A percentile compares a stretch with the other conserved stretches of the same genome.
Conservation (phyloP, 768 basidiomycete genomes). For the Rhodotorula toruloides region DNA sequence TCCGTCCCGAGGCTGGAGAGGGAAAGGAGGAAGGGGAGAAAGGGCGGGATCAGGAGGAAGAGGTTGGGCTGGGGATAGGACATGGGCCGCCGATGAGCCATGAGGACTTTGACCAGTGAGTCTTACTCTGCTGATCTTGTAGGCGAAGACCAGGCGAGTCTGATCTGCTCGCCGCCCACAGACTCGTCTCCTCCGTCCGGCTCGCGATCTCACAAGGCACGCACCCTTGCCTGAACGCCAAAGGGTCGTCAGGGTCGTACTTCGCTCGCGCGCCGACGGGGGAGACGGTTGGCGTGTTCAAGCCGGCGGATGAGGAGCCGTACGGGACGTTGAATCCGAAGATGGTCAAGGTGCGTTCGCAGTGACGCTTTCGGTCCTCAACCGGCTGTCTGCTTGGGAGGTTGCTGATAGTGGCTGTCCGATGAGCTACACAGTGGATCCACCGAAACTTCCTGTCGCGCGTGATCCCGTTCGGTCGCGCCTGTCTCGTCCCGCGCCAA, state of each 20-base stretch:
- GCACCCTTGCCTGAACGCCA: conserved; percentile 84
- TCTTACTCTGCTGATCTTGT: neutral
- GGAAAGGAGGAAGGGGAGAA: neutral
- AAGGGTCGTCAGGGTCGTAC: conserved; percentile 85
- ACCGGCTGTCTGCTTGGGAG: no score
- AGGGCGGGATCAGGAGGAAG: neutral
- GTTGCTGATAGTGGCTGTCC: no score
- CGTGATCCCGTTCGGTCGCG: conserved; percentile 69
- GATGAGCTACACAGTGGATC: no score
- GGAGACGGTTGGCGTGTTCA: conserved; percentile 63
- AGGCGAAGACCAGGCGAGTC: neutral
- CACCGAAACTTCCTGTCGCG: conserved; percentile 47
- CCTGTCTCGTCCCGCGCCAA: conserved; percentile 78
- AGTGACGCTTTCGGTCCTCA: no score
- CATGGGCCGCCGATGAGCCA: conserved; percentile 73
- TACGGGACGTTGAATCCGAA: conserved; percentile 85
- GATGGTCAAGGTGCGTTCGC: no score
- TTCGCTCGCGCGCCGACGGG: conserved; percentile 63
- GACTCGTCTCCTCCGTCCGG: conserved; percentile 61
- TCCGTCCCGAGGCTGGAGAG: neutral
- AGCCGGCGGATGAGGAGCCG: conserved; percentile 65
- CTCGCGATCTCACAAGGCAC: conserved; percentile 68
- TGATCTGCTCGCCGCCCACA: conserved; percentile 41
- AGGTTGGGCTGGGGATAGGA: no score
- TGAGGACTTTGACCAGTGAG: conserved; percentile 65